Base-by-base conservation (phyloP, 441 rosid species). In the Adansonia grandidieri region DNA sequence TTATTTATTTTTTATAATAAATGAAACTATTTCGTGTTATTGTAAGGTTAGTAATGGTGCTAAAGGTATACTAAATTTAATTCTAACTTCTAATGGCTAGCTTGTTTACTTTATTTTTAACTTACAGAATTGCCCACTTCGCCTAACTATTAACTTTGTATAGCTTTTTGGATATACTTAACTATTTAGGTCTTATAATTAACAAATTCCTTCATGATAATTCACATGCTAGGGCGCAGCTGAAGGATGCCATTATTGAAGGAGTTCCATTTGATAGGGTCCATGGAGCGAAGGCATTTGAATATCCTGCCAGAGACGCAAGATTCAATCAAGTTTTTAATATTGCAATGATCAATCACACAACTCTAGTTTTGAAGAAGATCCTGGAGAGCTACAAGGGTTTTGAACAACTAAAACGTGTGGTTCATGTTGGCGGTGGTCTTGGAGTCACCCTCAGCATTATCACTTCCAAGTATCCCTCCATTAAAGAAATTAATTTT, bases 391-490 rank as follows among this genome's bases (percentile, higher is more conserved):
- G 19, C 19, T 83, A 80, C 65, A 24, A 37, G 7, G 86, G 86
- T 9, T 83, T 83, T 22, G 71, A 63, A 37, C 64, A 61, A 14
- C 19, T 83, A 28, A 60, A 20, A 24, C 19, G 5, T 8, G 17
- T 80, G 53, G 74, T 80, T 5, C 83, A 83, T 40, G 81, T 83
- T 47, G 83, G 86, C 47, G 74, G 78, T 0, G 51, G 72, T 6
- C 63, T 75, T 0, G 72, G 63, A n/a, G 40, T 75, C 40, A 5
- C 51, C 14, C 81, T 80, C n/a, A 32, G 65, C 54, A 45, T 58
- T 54, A 75, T 83, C 71, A 71, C 78, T 19, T 64, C 81, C 60
- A 77, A 75, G 70, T 78, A 83, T 53, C 86, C 83, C 7, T 76
- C 62, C 5, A 77, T 83, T 22, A 83, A 68, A 48, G 85, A 80